phyloP scores from a whole-genome alignment of 2,329 filamentous ascomycete genomes.

The Bipolaris bicolor region DNA sequence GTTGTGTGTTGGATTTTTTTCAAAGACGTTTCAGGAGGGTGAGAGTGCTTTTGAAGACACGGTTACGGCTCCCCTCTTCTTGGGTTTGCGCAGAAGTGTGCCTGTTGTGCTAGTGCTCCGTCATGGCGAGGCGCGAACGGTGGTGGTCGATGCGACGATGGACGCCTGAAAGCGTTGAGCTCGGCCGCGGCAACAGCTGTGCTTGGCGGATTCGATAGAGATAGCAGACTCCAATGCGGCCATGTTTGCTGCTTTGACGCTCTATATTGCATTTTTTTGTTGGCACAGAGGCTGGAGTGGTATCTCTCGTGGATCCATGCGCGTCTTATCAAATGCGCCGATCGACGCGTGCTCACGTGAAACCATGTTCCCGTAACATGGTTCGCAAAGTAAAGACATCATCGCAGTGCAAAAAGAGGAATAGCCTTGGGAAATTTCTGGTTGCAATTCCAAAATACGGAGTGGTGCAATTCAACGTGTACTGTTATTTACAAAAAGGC shows the following conservation, averaged over 20 bases:
- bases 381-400: not conserved
- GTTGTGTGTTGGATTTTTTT: not conserved
- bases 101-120: not conserved
- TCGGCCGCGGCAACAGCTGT: not conserved
- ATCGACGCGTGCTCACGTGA: constrained; percentile 4
- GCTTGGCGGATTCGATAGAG: not conserved
- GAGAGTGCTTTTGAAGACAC: not conserved
- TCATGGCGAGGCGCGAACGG: not conserved
- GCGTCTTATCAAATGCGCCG: not conserved
- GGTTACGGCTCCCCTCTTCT: not conserved
- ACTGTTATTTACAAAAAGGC: not conserved
- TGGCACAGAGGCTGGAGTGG: not conserved
- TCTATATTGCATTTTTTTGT: not conserved
- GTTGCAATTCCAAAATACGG: not conserved
- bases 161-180: constrained; percentile 6
- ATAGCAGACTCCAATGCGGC: not conserved
- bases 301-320: not conserved
- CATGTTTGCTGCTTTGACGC: not conserved
- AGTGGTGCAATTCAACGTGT: not conserved
- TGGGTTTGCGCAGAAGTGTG: too few relatives aligned
- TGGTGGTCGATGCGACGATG: not conserved
- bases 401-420: not conserved
- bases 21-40: too few relatives aligned
- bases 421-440: not conserved
- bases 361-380: not conserved